A percentile compares a stretch with the other conserved stretches of the same genome.
Conservation (phyloP, 225 moss, liverwort and hornwort species). For the Lunularia cruciata region DNA sequence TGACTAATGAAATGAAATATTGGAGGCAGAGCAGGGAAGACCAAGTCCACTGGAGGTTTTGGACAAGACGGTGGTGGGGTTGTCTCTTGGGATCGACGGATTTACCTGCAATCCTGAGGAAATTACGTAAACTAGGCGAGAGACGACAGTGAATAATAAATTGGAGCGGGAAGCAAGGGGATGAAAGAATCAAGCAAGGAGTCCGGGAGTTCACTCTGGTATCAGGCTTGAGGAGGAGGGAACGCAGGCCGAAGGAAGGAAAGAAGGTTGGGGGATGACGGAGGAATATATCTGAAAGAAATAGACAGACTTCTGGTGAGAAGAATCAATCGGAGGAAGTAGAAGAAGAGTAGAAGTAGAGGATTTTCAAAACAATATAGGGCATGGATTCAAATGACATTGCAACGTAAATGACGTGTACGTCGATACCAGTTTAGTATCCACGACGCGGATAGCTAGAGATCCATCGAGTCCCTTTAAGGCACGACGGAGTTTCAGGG, state of each 20-base stretch:
- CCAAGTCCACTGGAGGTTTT: no score
- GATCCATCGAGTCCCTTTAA: neutral
- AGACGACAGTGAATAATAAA: no score
- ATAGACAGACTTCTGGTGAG: neutral
- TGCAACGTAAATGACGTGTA: slow-evolving; percentile 6
- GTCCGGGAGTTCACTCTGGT: slow-evolving; percentile 1
- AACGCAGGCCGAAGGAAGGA: neutral
- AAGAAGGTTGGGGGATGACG: neutral
- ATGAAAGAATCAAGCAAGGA: no score
- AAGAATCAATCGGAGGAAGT: neutral
- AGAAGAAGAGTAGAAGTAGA: neutral
- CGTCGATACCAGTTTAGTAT: neutral
- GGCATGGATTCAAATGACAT: neutral
- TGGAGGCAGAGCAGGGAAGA: no score
- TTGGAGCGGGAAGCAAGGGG: neutral
- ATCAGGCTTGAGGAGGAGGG: no score
- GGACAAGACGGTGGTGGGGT: no score
- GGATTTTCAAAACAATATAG: no score
- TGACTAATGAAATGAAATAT: no score
- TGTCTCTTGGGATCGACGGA: no score
- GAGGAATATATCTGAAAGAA: neutral
- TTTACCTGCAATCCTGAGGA: no score
- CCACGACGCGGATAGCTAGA: neutral
- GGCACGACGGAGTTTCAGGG: neutral
- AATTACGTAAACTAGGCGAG: no score